Evolutionary conservation across 169 alveolate genomes (phyloP).

Genomic region (Perkinsus marinus): DNA sequence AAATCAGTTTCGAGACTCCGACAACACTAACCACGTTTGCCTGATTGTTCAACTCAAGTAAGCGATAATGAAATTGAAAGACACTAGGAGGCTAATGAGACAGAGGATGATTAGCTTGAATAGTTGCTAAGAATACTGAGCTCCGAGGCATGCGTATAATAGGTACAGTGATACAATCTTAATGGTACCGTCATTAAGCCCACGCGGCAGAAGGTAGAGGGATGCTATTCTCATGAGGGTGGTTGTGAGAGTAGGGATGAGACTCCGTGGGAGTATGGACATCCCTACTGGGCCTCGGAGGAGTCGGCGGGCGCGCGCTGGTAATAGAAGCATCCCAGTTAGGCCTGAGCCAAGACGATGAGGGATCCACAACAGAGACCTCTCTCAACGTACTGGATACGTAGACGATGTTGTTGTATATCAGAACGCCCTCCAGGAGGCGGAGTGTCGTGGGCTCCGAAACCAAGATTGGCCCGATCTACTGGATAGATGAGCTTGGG

Average conservation of each 20-base stretch:
- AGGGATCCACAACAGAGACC: neutral
- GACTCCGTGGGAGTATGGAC: neutral
- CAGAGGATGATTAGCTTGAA: no score
- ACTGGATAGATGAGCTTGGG: constrained; percentile 95
- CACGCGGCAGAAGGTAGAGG: neutral
- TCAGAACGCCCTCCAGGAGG: neutral
- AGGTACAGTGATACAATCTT: neutral
- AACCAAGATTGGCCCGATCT: constrained; percentile 20
- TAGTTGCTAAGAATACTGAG: no score
- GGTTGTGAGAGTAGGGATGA: neutral
- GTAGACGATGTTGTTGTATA: neutral
- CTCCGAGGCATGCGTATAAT: neutral
- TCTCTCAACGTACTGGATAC: neutral
- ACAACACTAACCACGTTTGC: no score
- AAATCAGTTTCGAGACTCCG: no score
- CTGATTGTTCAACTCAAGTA: no score
- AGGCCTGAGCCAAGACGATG: neutral
- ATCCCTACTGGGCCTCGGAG: neutral
- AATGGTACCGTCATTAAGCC: neutral
- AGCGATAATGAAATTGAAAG: no score
- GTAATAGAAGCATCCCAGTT: neutral
- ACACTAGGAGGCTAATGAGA: no score
- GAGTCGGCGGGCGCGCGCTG: neutral
- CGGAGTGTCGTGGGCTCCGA: neutral
- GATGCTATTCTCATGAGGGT: neutral